phyloP scores from a whole-genome alignment of 2,329 filamentous ascomycete genomes.

The Eutypella sp. region DNA sequence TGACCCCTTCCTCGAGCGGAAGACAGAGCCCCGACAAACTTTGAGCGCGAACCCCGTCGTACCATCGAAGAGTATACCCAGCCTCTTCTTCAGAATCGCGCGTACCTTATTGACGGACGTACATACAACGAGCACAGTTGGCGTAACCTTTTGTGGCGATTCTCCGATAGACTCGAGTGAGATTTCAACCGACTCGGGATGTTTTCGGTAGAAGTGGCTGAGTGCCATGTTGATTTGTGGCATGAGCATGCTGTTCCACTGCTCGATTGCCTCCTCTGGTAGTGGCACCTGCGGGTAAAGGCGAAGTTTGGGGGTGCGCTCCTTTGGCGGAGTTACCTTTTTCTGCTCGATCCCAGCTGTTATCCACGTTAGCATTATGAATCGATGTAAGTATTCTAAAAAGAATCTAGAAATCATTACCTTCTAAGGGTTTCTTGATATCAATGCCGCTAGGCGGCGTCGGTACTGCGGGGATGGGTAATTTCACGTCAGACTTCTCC shows the following conservation, averaged over 20 bases:
- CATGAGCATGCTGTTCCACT: constrained; percentile 68
- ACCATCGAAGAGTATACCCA: constrained; percentile 61
- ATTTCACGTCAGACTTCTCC: constrained; percentile 9
- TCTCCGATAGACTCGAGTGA: constrained; percentile 71
- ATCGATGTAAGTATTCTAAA: constrained; percentile 3
- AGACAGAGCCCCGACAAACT: constrained; percentile 64
- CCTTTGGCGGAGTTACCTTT: constrained; percentile 12
- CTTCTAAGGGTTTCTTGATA: constrained; percentile 6
- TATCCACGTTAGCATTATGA: constrained; percentile 10
- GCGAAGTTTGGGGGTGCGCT: constrained; percentile 40
- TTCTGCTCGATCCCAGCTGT: constrained; percentile 9
- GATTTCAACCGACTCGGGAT: constrained; percentile 73
- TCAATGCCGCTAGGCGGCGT: constrained; percentile 3
- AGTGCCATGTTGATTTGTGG: constrained; percentile 69
- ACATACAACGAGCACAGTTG: constrained; percentile 74
- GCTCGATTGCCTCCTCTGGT: constrained; percentile 57
- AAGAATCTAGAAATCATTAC: constrained; percentile 6
- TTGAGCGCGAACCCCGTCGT: constrained; percentile 60
- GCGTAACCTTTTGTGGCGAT: constrained; percentile 58
- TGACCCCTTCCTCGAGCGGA: constrained; percentile 50
- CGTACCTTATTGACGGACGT: constrained; percentile 70
- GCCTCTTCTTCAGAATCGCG: constrained; percentile 63
- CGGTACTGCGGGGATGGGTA: constrained; percentile 4
- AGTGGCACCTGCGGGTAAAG: constrained; percentile 57
- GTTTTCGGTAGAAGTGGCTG: constrained; percentile 65